Evolutionary conservation across 2,329 filamentous ascomycete species (phyloP).

Genomic region (Colletotrichum horii): DNA sequence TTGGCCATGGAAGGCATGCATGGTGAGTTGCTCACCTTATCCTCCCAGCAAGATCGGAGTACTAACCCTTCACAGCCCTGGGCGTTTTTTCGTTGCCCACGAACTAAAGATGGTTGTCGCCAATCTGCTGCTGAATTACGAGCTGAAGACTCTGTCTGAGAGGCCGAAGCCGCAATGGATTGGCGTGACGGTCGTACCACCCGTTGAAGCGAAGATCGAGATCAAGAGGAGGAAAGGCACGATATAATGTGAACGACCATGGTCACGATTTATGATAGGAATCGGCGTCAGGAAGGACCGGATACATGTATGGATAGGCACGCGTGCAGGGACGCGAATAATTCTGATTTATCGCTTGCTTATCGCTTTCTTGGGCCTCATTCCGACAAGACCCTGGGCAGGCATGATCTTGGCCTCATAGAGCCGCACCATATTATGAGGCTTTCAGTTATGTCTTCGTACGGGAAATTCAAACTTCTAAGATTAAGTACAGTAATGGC

Average conservation of each 20-base stretch:
- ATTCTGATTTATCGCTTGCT: neutral
- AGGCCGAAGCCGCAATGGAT: constrained; percentile 48
- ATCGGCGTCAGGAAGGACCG: neutral
- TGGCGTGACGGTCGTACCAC: constrained; percentile 47
- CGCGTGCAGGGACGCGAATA: neutral
- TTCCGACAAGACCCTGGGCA: too few relatives aligned
- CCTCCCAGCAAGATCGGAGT: too few relatives aligned
- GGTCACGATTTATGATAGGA: neutral
- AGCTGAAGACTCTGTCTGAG: constrained; percentile 46
- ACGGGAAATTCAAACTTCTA: too few relatives aligned
- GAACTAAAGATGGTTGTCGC: constrained; percentile 61
- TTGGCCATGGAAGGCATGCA: constrained; percentile 63
- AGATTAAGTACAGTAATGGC: too few relatives aligned
- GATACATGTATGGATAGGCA: neutral
- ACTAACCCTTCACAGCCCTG: constrained; percentile 40
- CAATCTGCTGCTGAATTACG: constrained; percentile 57
- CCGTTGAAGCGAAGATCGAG: constrained; percentile 34
- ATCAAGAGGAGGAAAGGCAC: constrained; percentile 28
- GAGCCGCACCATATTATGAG: too few relatives aligned
- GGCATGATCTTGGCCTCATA: too few relatives aligned
- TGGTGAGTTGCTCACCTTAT: constrained; percentile 32
- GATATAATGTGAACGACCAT: neutral
- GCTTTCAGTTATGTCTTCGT: too few relatives aligned
- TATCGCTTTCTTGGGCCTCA: too few relatives aligned
- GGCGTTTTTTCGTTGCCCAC: constrained; percentile 61